Evolutionary conservation across 345 rosid species (phyloP).

Genomic region (Ceriops decandra): DNA sequence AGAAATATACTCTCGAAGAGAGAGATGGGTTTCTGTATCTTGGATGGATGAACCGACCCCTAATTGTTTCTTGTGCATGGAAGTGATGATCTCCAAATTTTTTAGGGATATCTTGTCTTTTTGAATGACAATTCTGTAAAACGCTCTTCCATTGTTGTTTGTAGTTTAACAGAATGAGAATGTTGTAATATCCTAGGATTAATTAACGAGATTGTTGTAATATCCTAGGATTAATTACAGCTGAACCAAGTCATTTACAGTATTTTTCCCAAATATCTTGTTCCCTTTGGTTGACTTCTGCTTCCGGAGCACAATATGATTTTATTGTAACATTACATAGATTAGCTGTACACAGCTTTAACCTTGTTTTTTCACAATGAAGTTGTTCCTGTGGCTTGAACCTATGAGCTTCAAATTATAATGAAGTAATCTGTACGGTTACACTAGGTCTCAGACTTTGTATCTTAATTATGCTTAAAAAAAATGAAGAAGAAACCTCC

Average conservation of each 20-base stretch:
- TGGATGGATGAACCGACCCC: slow-evolving; percentile 81
- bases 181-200: neutral
- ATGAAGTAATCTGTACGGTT: no score
- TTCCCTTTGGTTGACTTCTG: neutral
- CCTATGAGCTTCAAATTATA: no score
- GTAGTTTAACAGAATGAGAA: slow-evolving; percentile 6
- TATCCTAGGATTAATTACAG: neutral
- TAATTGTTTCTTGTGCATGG: slow-evolving; percentile 85
- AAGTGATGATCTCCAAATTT: slow-evolving; percentile 30
- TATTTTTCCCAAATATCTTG: neutral
- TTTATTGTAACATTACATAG: no score
- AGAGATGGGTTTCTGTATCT: slow-evolving; percentile 70
- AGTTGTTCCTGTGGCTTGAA: no score
- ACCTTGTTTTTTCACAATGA: no score
- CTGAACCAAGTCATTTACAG: neutral
- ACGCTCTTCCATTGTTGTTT: slow-evolving; percentile 8
- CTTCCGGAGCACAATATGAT: neutral
- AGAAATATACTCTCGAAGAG: slow-evolving; percentile 71
- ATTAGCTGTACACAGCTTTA: no score
- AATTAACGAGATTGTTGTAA: neutral
- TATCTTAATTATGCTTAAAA: neutral
- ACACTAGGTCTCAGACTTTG: neutral
- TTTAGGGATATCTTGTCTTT: neutral
- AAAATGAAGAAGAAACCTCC: neutral
- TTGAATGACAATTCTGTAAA: slow-evolving; percentile 5